Percentiles rank a stretch among this genome's conserved stretches.
These are phyloP conservation scores for Fraxinus americana DNA, from an alignment of 257 asterid genomes.

Conservation along the genomic window DNA sequence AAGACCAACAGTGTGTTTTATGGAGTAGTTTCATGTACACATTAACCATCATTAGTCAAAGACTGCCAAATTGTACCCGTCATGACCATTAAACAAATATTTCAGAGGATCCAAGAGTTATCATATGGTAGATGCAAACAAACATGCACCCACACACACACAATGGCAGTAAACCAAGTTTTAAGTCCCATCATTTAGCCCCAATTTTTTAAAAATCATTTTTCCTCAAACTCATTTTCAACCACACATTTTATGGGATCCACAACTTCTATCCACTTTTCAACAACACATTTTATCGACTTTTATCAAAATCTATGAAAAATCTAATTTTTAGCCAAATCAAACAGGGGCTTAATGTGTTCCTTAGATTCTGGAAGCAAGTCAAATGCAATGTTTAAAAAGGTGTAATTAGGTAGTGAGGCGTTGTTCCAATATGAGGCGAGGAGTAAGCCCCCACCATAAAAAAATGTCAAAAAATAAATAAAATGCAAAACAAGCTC, in stretches of 20 bases:
- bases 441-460: neutral
- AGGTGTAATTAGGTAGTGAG: neutral
- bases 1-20: conserved; percentile 2
- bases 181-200: neutral
- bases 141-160: neutral
- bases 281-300: too few relatives aligned
- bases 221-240: too few relatives aligned
- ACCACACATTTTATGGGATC: too few relatives aligned
- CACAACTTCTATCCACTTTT: too few relatives aligned
- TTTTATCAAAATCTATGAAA: too few relatives aligned
- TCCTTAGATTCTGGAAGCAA: neutral
- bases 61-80: neutral
- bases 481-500: neutral
- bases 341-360: neutral
- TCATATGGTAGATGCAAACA: neutral
- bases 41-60: neutral
- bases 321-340: too few relatives aligned
- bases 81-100: neutral
- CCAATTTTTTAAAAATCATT: too few relatives aligned
- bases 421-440: neutral
- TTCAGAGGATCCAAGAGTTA: neutral
- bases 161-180: neutral
- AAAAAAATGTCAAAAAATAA: neutral
- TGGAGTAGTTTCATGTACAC: neutral
- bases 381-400: neutral